These are phyloP conservation scores for Chionographis japonica DNA, from an alignment of 106 monocot genomes.

Conservation along the genomic window DNA sequence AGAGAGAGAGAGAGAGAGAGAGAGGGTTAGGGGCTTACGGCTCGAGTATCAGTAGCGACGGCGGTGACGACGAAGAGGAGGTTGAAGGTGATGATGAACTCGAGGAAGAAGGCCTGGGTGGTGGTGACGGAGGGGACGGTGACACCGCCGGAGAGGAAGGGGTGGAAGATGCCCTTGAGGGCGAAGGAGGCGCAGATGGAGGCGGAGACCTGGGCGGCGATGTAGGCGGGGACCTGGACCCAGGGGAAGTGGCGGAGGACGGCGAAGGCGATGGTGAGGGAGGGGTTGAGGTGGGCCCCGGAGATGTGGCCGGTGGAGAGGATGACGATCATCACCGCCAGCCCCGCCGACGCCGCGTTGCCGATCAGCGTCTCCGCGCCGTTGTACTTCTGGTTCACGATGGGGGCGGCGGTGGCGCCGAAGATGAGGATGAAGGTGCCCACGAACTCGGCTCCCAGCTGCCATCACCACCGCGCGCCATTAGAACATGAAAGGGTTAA, in stretches of 20 bases:
- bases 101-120: slow-evolving; percentile 73
- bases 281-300: slow-evolving; percentile 92
- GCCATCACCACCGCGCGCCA: neutral
- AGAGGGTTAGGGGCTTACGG: slow-evolving; percentile 14
- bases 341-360: slow-evolving; percentile 76
- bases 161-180: slow-evolving; percentile 70
- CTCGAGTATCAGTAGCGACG: slow-evolving; percentile 71
- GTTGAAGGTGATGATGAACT: slow-evolving; percentile 81
- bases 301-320: slow-evolving; percentile 99
- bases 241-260: slow-evolving; percentile 94
- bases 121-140: slow-evolving; percentile 74
- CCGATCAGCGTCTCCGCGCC: slow-evolving; percentile 74
- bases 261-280: slow-evolving; percentile 89
- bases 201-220: slow-evolving; percentile 68
- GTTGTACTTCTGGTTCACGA: slow-evolving; percentile 94
- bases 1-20: no score
- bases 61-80: slow-evolving; percentile 89
- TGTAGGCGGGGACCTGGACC: slow-evolving; percentile 87
- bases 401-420: slow-evolving; percentile 82
- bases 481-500: no score
- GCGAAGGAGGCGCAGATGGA: slow-evolving; percentile 87
- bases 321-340: slow-evolving; percentile 85
- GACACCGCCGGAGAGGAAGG: slow-evolving; percentile 87
- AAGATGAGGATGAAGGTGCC: slow-evolving; percentile 99
- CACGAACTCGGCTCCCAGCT: slow-evolving; percentile 88